Percentiles rank a stretch among this genome's conserved stretches.
Evolutionary conservation across 2,329 filamentous ascomycete genomes (phyloP).

Genomic region (Pseudogymnoascus sp.): DNA sequence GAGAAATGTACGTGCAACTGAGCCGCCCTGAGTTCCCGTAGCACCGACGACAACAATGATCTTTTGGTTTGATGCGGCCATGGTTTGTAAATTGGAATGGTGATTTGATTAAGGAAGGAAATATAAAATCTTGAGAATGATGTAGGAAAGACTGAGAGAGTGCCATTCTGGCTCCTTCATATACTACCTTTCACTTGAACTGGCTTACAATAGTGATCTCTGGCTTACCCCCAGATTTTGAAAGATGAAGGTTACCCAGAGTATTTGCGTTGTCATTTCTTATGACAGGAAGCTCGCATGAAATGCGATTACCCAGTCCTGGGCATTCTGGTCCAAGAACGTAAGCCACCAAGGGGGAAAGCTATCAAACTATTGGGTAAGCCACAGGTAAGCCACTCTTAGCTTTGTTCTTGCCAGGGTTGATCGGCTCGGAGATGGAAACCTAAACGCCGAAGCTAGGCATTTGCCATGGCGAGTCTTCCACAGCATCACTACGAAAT

Average conservation of each 20-base stretch:
- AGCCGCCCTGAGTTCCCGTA: conserved; percentile 53
- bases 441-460: background rate
- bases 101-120: background rate
- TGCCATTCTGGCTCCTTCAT: background rate
- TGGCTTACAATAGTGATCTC: background rate
- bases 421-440: background rate
- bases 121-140: background rate
- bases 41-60: conserved; percentile 50
- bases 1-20: conserved; percentile 35
- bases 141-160: background rate
- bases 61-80: conserved; percentile 26
- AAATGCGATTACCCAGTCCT: background rate
- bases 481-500: background rate
- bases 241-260: background rate
- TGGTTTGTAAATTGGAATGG: background rate
- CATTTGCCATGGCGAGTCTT: background rate
- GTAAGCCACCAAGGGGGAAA: background rate
- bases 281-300: background rate
- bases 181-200: background rate
- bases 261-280: background rate
- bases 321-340: background rate
- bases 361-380: background rate
- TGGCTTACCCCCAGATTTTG: background rate
- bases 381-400: background rate
- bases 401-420: background rate